Evolutionary conservation across 1,284 basidiomycete genomes (phyloP).

Genomic region (Ganoderma leucocontextum): DNA sequence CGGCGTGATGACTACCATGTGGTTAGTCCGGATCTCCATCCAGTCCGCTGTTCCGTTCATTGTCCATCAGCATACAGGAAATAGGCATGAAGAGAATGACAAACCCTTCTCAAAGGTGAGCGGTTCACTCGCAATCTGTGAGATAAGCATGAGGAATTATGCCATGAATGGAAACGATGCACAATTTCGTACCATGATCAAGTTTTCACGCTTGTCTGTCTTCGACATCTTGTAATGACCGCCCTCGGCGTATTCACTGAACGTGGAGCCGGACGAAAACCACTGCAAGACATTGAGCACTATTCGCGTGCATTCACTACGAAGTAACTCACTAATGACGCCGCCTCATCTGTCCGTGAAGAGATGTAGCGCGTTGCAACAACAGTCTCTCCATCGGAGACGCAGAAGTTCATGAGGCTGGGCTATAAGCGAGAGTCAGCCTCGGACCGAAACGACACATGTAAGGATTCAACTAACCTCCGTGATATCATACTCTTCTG

Average conservation of each 20-base stretch:
- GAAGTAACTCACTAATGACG: slow-evolving; percentile 71
- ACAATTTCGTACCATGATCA: slow-evolving; percentile 75
- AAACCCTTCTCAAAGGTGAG: slow-evolving; percentile 92
- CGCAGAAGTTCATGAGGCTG: slow-evolving; percentile 94
- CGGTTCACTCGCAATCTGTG: slow-evolving; percentile 87
- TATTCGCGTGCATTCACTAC: not conserved
- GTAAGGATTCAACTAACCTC: slow-evolving; percentile 56
- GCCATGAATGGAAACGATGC: not conserved
- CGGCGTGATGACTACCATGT: slow-evolving; percentile 90
- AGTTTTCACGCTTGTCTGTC: slow-evolving; percentile 93
- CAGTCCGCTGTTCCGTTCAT: slow-evolving; percentile 78
- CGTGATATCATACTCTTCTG: slow-evolving; percentile 76
- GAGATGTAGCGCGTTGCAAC: slow-evolving; percentile 96
- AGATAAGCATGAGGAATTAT: not conserved
- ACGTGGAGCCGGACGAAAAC: slow-evolving; percentile 95
- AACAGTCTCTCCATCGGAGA: slow-evolving; percentile 93
- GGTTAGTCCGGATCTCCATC: slow-evolving; percentile 95
- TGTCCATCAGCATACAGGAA: not conserved
- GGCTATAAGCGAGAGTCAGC: slow-evolving; percentile 58
- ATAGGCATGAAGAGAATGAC: slow-evolving; percentile 39
- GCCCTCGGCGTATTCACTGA: slow-evolving; percentile 89
- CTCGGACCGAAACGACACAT: slow-evolving; percentile 12
- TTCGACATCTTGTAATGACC: slow-evolving; percentile 97
- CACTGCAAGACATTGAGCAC: slow-evolving; percentile 58
- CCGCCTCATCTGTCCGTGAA: slow-evolving; percentile 90